Conservation (phyloP, 1,284 basidiomycete genomes). For the Sporisorium graminicola region DNA sequence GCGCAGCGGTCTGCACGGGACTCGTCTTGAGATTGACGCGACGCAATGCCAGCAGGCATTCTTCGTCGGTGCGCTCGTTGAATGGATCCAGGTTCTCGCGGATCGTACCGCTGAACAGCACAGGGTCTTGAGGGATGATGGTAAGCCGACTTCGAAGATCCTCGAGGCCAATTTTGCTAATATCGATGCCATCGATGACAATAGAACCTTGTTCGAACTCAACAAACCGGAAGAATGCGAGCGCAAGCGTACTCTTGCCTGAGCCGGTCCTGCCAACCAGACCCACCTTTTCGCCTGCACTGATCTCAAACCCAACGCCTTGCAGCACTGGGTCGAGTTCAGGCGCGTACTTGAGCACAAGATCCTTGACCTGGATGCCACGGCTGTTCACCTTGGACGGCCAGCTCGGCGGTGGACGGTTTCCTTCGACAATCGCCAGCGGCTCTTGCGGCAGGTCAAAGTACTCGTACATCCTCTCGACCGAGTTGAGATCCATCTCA, state of each 20-base stretch:
- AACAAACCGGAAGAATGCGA: slow-evolving; percentile 60
- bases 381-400: slow-evolving; percentile 70
- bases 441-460: slow-evolving; percentile 71
- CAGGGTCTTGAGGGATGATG: slow-evolving; percentile 71
- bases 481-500: slow-evolving; percentile 72
- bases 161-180: slow-evolving; percentile 71
- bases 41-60: slow-evolving; percentile 41
- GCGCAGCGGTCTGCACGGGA: slow-evolving; percentile 27
- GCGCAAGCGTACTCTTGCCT: slow-evolving; percentile 69
- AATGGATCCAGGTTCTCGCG: slow-evolving; percentile 59
- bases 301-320: slow-evolving; percentile 72
- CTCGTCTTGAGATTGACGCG: slow-evolving; percentile 43
- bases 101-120: slow-evolving; percentile 62
- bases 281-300: slow-evolving; percentile 83
- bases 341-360: slow-evolving; percentile 72
- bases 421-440: slow-evolving; percentile 67
- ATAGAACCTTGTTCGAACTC: slow-evolving; percentile 54
- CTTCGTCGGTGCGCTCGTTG: slow-evolving; percentile 56
- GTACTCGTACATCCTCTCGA: slow-evolving; percentile 73
- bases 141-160: slow-evolving; percentile 73
- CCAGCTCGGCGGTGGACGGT: slow-evolving; percentile 72
- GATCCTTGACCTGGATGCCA: slow-evolving; percentile 70
- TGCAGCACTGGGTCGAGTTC: slow-evolving; percentile 73
- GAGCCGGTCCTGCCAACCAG: slow-evolving; percentile 79
- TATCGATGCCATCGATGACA: slow-evolving; percentile 69